Percentiles rank a stretch among this genome's conserved stretches.
Evolutionary conservation across 441 rosid species (phyloP).

Genomic region (Jatropha podagrica): DNA sequence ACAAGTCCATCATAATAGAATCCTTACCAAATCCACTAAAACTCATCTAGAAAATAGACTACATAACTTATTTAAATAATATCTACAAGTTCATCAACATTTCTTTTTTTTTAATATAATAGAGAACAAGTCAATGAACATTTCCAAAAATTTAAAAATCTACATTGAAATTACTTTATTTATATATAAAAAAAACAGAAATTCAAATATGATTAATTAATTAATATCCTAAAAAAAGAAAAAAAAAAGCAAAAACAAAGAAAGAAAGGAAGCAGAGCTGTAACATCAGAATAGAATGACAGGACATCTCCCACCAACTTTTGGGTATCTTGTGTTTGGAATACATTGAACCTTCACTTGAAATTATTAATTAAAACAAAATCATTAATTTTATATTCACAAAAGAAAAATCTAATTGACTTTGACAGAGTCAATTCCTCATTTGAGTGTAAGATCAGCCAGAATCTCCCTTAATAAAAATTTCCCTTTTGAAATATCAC

Average conservation of each 20-base stretch:
- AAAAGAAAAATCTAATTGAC: neutral
- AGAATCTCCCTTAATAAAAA: constrained; percentile 32
- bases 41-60: neutral
- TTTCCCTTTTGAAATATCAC: constrained; percentile 26
- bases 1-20: too few relatives aligned
- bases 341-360: constrained; percentile 11
- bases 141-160: too few relatives aligned
- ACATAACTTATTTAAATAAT: neutral
- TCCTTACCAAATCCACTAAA: neutral
- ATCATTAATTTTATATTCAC: neutral
- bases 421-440: constrained; percentile 6
- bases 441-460: constrained; percentile 26
- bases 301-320: constrained; percentile 29
- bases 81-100: neutral
- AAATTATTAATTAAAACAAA: neutral
- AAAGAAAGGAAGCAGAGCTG: constrained; percentile 3
- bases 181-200: neutral
- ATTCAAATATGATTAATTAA: neutral
- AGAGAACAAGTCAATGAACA: too few relatives aligned
- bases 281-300: constrained; percentile 24
- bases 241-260: neutral
- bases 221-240: neutral
- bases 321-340: constrained; percentile 45
- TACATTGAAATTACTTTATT: too few relatives aligned
- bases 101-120: neutral